Evolutionary conservation across 139 green algal species (phyloP).

Genomic region (Mesotaenium endlicherianum): DNA sequence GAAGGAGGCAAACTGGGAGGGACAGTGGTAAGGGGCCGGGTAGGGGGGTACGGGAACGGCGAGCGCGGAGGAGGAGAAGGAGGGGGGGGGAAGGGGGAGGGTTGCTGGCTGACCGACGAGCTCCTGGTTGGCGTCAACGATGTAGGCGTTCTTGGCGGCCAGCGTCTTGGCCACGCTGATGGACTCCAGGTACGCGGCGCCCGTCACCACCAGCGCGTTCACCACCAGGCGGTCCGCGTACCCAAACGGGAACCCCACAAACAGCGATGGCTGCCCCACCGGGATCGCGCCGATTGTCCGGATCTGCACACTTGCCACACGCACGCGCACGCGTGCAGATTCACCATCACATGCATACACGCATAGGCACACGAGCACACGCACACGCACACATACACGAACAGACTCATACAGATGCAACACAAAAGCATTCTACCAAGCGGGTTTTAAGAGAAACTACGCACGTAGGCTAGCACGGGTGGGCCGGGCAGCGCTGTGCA

Average conservation of each 20-base stretch:
- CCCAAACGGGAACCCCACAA: background rate
- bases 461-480: too few species aligned
- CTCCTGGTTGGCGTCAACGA: slow-evolving; percentile 75
- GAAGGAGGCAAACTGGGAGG: slow-evolving; percentile 2
- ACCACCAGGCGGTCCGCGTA: slow-evolving; percentile 6
- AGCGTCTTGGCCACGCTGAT: slow-evolving; percentile 83
- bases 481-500: too few species aligned
- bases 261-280: slow-evolving; percentile 9
- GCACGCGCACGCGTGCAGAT: too few species aligned
- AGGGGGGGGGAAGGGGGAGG: background rate
- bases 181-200: slow-evolving; percentile 76
- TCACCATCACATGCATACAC: too few species aligned
- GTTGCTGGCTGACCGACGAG: slow-evolving; percentile 62
- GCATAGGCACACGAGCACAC: too few species aligned
- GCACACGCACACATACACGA: too few species aligned
- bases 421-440: too few species aligned
- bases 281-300: slow-evolving; percentile 15
- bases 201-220: slow-evolving; percentile 34
- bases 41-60: background rate
- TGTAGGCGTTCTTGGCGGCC: slow-evolving; percentile 78
- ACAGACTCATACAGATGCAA: too few species aligned
- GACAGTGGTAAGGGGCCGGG: background rate
- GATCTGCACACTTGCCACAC: too few species aligned
- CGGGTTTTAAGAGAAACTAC: too few species aligned
- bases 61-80: background rate